Conservation (phyloP, 805 yeast genomes). For the Myxozyma nipponensis region DNA sequence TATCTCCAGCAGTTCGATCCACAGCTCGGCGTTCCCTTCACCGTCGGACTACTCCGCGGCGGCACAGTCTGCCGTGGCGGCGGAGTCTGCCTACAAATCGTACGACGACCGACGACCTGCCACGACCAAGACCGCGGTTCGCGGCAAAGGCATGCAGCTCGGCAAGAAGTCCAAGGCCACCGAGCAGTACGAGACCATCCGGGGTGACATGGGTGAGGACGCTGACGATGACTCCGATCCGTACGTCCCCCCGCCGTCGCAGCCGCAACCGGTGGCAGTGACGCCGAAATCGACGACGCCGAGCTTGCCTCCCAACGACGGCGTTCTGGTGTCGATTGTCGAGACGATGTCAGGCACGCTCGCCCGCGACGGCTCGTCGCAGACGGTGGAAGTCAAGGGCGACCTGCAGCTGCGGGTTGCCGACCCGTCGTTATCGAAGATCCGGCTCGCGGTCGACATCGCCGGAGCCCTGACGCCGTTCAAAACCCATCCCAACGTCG, state of each 20-base stretch:
- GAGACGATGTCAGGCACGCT: conserved; percentile 77
- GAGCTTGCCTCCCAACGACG: conserved; percentile 49
- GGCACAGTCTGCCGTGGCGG: conserved; percentile 14
- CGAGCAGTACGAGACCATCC: conserved; percentile 32
- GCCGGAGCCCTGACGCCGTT: conserved; percentile 53
- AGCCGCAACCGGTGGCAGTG: conserved; percentile 21
- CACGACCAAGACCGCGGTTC: conserved; percentile 36
- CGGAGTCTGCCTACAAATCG: conserved; percentile 22
- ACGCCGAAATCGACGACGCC: conserved; percentile 6
- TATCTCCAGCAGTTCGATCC: conserved; percentile 2
- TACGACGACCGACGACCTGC: conserved; percentile 20
- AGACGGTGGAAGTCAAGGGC: conserved; percentile 75
- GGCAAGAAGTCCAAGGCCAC: conserved; percentile 50
- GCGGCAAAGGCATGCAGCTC: conserved; percentile 73
- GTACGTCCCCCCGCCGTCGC: conserved; percentile 33
- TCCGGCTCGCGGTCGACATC: conserved; percentile 51
- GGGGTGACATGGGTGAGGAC: conserved; percentile 34
- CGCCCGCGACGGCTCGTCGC: conserved; percentile 69
- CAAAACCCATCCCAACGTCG: conserved; percentile 96
- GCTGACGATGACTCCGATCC: conserved; percentile 24
- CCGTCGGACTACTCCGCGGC: conserved; percentile 20
- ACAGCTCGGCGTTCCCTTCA: conserved; percentile 17
- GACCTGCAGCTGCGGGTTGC: conserved; percentile 84
- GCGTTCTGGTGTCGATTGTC: conserved; percentile 70
- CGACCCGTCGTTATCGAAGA: conserved; percentile 63